Conservation (phyloP, 495 filamentous ascomycete species). For the Podospora anserina region DNA sequence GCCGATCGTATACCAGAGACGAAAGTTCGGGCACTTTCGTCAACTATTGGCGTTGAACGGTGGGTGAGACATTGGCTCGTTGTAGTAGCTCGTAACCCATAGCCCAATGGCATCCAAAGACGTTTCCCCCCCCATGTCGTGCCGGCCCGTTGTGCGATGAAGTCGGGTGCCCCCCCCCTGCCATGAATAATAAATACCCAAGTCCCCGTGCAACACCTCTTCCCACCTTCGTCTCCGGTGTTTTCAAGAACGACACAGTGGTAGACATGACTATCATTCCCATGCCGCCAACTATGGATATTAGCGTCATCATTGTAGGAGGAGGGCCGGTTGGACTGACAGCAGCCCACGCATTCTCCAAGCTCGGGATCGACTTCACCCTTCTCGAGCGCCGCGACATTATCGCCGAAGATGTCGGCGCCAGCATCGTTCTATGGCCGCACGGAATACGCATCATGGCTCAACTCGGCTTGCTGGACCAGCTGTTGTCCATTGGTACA, state of each 20-base stretch:
- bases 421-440: constrained; percentile 37
- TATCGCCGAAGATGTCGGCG: constrained; percentile 39
- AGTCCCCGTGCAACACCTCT: neutral
- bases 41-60: neutral
- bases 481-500: neutral
- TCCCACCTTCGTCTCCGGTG: neutral
- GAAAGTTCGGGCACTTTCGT: neutral
- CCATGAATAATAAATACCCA: neutral
- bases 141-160: neutral
- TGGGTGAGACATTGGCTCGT: neutral
- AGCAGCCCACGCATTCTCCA: constrained; percentile 44
- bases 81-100: neutral
- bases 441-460: constrained; percentile 41
- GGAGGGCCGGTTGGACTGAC: constrained; percentile 50
- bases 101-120: neutral
- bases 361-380: constrained; percentile 46
- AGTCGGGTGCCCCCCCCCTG: too few relatives aligned
- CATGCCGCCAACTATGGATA: neutral
- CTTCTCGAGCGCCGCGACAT: constrained; percentile 44
- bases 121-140: neutral
- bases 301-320: constrained; percentile 42
- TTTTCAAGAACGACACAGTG: neutral
- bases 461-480: constrained; percentile 45
- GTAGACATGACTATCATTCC: neutral
- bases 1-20: neutral